phyloP scores from a whole-genome alignment of 2,329 filamentous ascomycete species.

The Tolypocladium endophyticum region DNA sequence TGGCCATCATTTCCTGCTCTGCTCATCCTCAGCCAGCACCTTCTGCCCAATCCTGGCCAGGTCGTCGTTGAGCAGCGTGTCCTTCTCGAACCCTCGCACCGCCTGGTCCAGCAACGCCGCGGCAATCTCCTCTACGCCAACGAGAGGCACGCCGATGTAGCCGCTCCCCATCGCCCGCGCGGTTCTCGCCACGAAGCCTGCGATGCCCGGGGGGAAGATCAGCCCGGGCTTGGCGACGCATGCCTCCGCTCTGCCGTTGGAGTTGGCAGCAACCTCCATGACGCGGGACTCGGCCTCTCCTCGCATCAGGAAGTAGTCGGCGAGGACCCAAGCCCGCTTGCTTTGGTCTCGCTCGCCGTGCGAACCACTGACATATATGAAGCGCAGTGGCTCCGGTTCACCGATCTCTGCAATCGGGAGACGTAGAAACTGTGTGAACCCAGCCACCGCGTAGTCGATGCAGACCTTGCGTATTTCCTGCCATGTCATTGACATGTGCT shows the following conservation, averaged over 20 bases:
- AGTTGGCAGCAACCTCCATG: conserved; percentile 27
- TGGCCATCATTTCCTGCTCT: not conserved
- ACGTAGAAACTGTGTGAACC: conserved; percentile 23
- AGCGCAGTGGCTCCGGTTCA: conserved; percentile 30
- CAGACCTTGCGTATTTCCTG: conserved; percentile 29
- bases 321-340: conserved; percentile 26
- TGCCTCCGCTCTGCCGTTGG: conserved; percentile 25
- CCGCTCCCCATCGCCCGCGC: not conserved
- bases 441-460: conserved; percentile 19
- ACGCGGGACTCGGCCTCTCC: conserved; percentile 34
- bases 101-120: conserved; percentile 33
- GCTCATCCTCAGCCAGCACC: not conserved
- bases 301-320: conserved; percentile 34
- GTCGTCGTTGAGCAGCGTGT: conserved; percentile 31
- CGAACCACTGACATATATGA: conserved; percentile 38
- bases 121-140: conserved; percentile 25
- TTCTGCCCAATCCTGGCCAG: conserved; percentile 23
- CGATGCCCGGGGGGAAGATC: conserved; percentile 15
- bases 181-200: not conserved
- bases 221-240: conserved; percentile 31
- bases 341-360: conserved; percentile 31
- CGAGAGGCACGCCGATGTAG: conserved; percentile 19
- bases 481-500: conserved; percentile 16
- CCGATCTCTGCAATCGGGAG: too few species aligned
- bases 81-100: conserved; percentile 33